These are phyloP conservation scores for Apium graveolens DNA, from an alignment of 129 eudicot species.

Conservation along the genomic window DNA sequence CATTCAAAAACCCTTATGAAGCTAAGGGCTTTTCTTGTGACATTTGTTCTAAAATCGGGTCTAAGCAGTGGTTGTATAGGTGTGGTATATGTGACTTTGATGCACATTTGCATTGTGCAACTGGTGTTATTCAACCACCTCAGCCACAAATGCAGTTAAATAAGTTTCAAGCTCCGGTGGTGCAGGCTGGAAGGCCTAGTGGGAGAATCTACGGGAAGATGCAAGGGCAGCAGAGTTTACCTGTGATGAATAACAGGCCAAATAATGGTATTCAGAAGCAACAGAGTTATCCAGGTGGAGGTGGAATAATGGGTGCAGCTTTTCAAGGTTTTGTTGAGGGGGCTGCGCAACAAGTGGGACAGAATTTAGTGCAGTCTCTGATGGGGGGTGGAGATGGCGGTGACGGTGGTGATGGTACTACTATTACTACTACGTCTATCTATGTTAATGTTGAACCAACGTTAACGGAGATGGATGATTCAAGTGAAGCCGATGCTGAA, in stretches of 20 bases:
- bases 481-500: neutral
- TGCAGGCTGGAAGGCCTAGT: neutral
- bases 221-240: conserved; percentile 1
- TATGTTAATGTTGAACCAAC: neutral
- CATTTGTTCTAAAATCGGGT: conserved; percentile 37
- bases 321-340: conserved; percentile 53
- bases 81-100: conserved; percentile 53
- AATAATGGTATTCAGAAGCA: neutral
- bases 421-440: neutral
- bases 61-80: conserved; percentile 54
- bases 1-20: conserved; percentile 43
- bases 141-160: neutral
- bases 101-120: conserved; percentile 49
- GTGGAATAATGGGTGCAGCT: conserved; percentile 24
- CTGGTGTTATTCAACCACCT: neutral
- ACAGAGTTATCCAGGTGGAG: neutral
- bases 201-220: neutral
- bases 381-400: conserved; percentile 20
- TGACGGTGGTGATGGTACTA: neutral
- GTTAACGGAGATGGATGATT: neutral
- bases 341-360: conserved; percentile 46
- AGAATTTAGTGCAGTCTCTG: conserved; percentile 29
- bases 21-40: conserved; percentile 47
- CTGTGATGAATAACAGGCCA: neutral
- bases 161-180: conserved; percentile 19